Evolutionary conservation across 1,284 basidiomycete genomes (phyloP), one percentile per base, ranked within the genome.

Genomic region (Sutorius eximius): DNA sequence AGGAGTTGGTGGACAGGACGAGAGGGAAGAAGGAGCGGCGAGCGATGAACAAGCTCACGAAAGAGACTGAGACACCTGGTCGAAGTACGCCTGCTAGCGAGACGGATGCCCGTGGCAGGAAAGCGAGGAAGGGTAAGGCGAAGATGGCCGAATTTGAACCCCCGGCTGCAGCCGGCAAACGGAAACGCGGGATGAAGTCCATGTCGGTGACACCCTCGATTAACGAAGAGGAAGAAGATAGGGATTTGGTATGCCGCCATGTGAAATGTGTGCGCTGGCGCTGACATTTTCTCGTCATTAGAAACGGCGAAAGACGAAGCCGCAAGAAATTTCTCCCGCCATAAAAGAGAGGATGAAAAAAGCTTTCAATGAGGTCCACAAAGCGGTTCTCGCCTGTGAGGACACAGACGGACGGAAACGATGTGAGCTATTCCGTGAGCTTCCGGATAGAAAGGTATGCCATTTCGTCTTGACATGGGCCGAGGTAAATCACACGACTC

Each of bases 301-400:
- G 89, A 91, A 93, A 82, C 87, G 91, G 56, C 86, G 89, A 52
- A 90, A 88, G 74, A 85, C 80, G 34, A 85, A 78, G 67, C 67
- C 63, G 52, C 69, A 68, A 49, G 87, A 89, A 38, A 62, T 87
- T 18, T 66, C 82, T 32, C 75, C 79, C 20, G 77, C 75, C 18
- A 67, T 84, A 45, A 82, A 85, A 48, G 87, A 91, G 37, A 84
- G 82, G 66, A 87, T 95, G 87, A 93, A 93, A 76, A 88, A 87
- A 62, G 84, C 87, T 7, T 93, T 95, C 73, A 83, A 85, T 55
- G 87, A 89, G 60, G 89, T 89, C 68, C 83, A 90, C 69, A 84
- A 85, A 56, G 87, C 91, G n/a, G 87, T 95, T 29, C 75, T 89
- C 53, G 81, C 79, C 52, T 87, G 88, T 61, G 83, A 89, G 63